These are phyloP conservation scores for Solanum chiquidenum DNA, from an alignment of 257 asterid genomes.

Conservation along the genomic window DNA sequence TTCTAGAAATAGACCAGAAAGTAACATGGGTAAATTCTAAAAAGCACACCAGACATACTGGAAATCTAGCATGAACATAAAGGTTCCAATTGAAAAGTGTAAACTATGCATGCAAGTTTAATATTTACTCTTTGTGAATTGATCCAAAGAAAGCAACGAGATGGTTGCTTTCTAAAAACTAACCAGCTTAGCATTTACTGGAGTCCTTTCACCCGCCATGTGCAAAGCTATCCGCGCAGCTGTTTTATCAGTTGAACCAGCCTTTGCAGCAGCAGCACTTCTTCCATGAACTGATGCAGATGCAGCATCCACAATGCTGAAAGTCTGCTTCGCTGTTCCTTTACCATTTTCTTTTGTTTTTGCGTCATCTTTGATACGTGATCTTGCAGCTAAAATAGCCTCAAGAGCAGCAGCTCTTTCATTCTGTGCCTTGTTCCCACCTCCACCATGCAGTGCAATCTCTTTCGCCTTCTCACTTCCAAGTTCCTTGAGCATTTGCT, in stretches of 20 bases:
- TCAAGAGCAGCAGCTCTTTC: constrained; percentile 88
- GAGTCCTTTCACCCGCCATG: constrained; percentile 92
- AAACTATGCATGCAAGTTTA: background rate
- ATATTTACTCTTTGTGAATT: background rate
- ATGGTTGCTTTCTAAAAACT: constrained; percentile 17
- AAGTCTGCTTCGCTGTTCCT: constrained; percentile 44
- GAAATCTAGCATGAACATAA: background rate
- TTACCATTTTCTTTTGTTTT: constrained; percentile 31
- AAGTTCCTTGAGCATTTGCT: constrained; percentile 88
- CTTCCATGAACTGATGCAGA: constrained; percentile 98
- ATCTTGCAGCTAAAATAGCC: constrained; percentile 82
- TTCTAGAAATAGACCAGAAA: background rate
- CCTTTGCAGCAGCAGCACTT: constrained; percentile 92
- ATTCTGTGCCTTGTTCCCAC: constrained; percentile 78
- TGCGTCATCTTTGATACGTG: constrained; percentile 69
- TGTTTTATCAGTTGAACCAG: constrained; percentile 73
- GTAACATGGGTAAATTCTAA: background rate
- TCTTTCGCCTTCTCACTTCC: constrained; percentile 91
- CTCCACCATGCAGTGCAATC: constrained; percentile 96
- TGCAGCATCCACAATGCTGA: constrained; percentile 96
- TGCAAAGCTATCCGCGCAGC: constrained; percentile 98
- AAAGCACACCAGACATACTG: background rate
- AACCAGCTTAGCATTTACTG: constrained; percentile 87
- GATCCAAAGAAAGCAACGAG: background rate
- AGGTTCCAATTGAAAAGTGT: background rate